Conservation (phyloP, 495 filamentous ascomycete species). For the Ascodesmis nigricans region DNA sequence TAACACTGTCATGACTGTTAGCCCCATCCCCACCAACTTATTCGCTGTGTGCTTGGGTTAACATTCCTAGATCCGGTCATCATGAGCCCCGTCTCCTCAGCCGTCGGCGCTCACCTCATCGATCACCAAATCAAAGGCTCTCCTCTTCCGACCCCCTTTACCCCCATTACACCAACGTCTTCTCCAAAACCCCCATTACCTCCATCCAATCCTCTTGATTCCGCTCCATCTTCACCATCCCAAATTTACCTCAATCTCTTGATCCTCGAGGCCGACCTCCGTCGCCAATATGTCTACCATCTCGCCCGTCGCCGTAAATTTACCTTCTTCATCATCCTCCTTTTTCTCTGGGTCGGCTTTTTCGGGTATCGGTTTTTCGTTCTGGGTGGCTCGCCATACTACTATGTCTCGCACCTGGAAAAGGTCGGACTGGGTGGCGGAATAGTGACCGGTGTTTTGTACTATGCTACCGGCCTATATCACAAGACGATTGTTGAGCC, state of each 20-base stretch:
- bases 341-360: slow-evolving; percentile 54
- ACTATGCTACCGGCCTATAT: slow-evolving; percentile 91
- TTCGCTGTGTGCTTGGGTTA: no score
- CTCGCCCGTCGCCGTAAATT: slow-evolving; percentile 77
- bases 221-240: slow-evolving; percentile 73
- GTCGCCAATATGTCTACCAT: slow-evolving; percentile 74
- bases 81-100: slow-evolving; percentile 8
- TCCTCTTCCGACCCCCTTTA: slow-evolving; percentile 23
- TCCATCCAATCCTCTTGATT: slow-evolving; percentile 49
- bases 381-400: slow-evolving; percentile 83
- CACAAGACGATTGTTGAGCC: slow-evolving; percentile 89
- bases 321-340: slow-evolving; percentile 73
- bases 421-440: slow-evolving; percentile 76
- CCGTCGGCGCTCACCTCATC: slow-evolving; percentile 19
- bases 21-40: no score
- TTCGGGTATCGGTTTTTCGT: slow-evolving; percentile 77
- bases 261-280: slow-evolving; percentile 84
- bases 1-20: no score
- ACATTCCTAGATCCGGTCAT: no score
- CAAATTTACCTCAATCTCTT: slow-evolving; percentile 97
- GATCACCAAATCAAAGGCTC: slow-evolving; percentile 26
- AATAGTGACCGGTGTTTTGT: slow-evolving; percentile 53
- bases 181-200: slow-evolving; percentile 25
- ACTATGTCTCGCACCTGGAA: slow-evolving; percentile 73
- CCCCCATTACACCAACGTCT: slow-evolving; percentile 22